Evolutionary conservation across 306 rosid species (phyloP).

Genomic region (Prunus armeniaca): DNA sequence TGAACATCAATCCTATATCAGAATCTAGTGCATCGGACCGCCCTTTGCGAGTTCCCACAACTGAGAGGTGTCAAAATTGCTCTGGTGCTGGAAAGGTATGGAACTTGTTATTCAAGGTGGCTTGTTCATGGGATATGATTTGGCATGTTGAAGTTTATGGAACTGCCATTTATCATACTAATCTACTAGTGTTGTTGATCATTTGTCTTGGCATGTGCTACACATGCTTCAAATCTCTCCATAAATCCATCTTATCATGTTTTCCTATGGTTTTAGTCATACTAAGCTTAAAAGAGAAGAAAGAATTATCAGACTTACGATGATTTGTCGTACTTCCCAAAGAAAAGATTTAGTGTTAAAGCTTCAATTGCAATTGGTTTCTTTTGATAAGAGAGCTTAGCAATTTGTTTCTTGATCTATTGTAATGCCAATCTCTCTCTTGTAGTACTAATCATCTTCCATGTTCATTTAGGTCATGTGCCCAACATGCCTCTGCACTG

Average conservation of each 20-base stretch:
- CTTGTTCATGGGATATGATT: background rate
- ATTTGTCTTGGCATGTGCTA: background rate
- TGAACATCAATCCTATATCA: slow-evolving; percentile 60
- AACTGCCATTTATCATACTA: background rate
- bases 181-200: background rate
- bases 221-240: background rate
- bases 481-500: slow-evolving; percentile 94
- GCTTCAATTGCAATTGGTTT: background rate
- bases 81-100: slow-evolving; percentile 95
- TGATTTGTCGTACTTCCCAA: background rate
- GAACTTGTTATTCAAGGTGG: background rate
- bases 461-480: slow-evolving; percentile 73
- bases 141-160: background rate
- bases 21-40: slow-evolving; percentile 39
- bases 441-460: background rate
- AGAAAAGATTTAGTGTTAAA: background rate
- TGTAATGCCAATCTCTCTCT: background rate
- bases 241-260: background rate
- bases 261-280: background rate
- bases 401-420: background rate
- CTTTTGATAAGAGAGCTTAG: background rate
- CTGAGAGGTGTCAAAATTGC: slow-evolving; percentile 61
- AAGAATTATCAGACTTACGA: background rate
- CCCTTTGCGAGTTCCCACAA: slow-evolving; percentile 60
- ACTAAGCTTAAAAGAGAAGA: background rate